These are phyloP conservation scores for Gastrolobium bilobum DNA, from an alignment of 306 rosid species.

Conservation along the genomic window DNA sequence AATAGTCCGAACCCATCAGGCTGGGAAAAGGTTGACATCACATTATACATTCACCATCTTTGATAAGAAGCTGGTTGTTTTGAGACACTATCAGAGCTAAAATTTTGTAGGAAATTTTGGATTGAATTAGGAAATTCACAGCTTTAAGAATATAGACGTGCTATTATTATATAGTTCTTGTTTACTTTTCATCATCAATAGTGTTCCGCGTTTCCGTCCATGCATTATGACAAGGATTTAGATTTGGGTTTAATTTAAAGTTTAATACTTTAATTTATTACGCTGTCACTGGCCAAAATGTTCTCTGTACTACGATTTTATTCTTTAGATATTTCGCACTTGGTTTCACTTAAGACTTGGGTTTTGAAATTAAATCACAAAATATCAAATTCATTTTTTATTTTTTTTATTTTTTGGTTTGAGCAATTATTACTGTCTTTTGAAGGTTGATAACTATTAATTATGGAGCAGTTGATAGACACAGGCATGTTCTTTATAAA, in stretches of 20 bases:
- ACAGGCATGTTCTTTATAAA: too few relatives aligned
- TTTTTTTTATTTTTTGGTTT: too few relatives aligned
- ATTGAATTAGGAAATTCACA: constrained; percentile 22
- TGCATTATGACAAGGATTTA: neutral
- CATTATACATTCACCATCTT: constrained; percentile 11
- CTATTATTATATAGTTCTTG: neutral
- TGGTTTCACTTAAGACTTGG: neutral
- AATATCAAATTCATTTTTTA: too few relatives aligned
- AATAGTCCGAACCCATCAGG: constrained; percentile 5
- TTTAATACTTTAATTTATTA: neutral
- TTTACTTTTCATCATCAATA: neutral
- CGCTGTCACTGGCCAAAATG: neutral
- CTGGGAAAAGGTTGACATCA: neutral
- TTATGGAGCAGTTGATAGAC: too few relatives aligned
- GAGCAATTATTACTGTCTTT: too few relatives aligned
- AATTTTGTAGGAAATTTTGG: constrained; percentile 48
- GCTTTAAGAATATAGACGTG: neutral
- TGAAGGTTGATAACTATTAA: too few relatives aligned
- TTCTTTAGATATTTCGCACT: neutral
- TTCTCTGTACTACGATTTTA: neutral
- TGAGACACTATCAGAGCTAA: constrained; percentile 26
- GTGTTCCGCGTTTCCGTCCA: neutral
- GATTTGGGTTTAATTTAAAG: neutral
- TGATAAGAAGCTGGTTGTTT: constrained; percentile 14
- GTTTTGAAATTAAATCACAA: too few relatives aligned